These are phyloP conservation scores for Aspergillus saccharolyticus DNA, from an alignment of 495 filamentous ascomycete genomes.

Conservation along the genomic window DNA sequence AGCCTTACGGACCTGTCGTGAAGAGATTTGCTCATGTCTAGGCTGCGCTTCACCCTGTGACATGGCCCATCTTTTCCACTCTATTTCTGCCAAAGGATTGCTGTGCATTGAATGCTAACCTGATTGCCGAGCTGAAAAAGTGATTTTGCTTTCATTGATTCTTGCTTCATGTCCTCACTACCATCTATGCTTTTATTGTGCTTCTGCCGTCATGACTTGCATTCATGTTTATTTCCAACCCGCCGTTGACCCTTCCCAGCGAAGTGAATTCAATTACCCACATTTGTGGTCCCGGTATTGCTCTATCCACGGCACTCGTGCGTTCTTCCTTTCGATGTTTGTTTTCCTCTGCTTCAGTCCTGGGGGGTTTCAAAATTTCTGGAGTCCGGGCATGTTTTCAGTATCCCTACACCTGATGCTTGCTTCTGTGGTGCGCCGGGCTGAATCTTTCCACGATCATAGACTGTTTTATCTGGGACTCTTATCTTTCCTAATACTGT, in stretches of 20 bases:
- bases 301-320: slow-evolving; percentile 8
- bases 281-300: not conserved
- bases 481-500: slow-evolving; percentile 19
- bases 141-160: slow-evolving; percentile 22
- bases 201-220: slow-evolving; percentile 20
- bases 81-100: slow-evolving; percentile 51
- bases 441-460: slow-evolving; percentile 34
- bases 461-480: slow-evolving; percentile 31
- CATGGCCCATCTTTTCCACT: slow-evolving; percentile 50
- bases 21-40: slow-evolving; percentile 22
- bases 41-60: slow-evolving; percentile 41
- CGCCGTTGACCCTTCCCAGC: slow-evolving; percentile 14
- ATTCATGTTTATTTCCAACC: slow-evolving; percentile 22
- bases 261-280: slow-evolving; percentile 22
- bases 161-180: slow-evolving; percentile 7
- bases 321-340: slow-evolving; percentile 13
- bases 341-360: slow-evolving; percentile 24
- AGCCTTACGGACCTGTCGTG: slow-evolving; percentile 50
- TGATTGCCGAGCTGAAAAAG: slow-evolving; percentile 42
- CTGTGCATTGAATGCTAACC: slow-evolving; percentile 35
- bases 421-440: slow-evolving; percentile 31
- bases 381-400: slow-evolving; percentile 41
- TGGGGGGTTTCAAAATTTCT: slow-evolving; percentile 33
- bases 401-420: slow-evolving; percentile 31
- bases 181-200: slow-evolving; percentile 15